Percentiles rank a stretch among this genome's conserved stretches.
Evolutionary conservation across 2,329 filamentous ascomycete genomes (phyloP).

Genomic region (Meredithiella fracta): DNA sequence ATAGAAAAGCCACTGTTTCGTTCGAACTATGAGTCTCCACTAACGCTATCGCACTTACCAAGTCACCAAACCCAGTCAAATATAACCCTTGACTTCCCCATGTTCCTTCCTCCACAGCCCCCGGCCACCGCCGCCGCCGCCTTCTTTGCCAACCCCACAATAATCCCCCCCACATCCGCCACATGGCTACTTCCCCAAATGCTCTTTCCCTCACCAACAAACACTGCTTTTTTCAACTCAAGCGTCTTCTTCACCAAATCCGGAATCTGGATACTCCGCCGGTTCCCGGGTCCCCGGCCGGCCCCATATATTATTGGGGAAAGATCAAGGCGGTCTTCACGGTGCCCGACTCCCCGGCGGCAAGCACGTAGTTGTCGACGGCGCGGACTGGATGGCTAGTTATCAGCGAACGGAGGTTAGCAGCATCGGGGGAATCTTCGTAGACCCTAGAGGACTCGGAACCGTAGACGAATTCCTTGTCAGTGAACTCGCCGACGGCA

Average conservation of each 20-base stretch:
- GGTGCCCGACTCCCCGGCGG: background rate
- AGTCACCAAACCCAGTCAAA: background rate
- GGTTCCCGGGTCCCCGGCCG: background rate
- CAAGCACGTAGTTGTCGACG: background rate
- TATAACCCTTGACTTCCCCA: background rate
- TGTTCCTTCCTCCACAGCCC: background rate
- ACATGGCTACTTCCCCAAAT: background rate
- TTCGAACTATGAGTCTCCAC: too few relatives aligned
- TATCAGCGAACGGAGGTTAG: background rate
- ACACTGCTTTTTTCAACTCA: background rate
- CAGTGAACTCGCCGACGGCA: conserved; percentile 21
- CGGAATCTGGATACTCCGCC: background rate
- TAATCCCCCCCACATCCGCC: background rate
- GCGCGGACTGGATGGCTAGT: background rate
- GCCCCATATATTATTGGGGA: background rate
- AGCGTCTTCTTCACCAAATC: background rate
- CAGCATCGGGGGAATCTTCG: background rate
- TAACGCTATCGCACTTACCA: background rate
- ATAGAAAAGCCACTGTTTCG: too few relatives aligned
- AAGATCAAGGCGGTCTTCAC: background rate
- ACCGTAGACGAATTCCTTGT: background rate
- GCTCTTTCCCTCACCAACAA: background rate
- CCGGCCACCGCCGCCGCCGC: background rate
- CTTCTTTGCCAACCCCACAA: background rate
- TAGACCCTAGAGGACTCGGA: background rate